Evolutionary conservation across 371 early-diverging fungal species (phyloP).

Genomic region (Coemansia sp.): DNA sequence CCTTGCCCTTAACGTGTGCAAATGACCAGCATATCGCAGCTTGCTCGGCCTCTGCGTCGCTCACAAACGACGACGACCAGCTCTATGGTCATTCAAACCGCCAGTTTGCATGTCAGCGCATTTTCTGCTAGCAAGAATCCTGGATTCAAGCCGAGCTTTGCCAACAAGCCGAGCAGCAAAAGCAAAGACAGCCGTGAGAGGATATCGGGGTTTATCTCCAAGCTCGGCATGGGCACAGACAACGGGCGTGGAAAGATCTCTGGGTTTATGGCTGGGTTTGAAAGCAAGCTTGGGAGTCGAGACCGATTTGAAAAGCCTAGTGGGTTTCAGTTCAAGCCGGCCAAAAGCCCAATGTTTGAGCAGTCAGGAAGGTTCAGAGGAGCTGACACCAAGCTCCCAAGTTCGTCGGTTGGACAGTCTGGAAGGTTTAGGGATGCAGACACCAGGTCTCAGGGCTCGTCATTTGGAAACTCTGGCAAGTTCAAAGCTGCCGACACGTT

Average conservation of each 20-base stretch:
- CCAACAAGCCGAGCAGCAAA: background rate
- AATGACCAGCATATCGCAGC: background rate
- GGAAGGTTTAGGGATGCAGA: no score
- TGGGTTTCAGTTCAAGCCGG: background rate
- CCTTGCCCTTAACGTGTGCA: background rate
- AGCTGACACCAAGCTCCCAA: no score
- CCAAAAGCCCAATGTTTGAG: background rate
- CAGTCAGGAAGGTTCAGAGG: background rate
- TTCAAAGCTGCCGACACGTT: background rate
- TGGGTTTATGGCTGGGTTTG: background rate
- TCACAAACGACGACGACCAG: background rate
- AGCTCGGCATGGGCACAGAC: background rate
- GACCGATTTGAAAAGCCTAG: background rate
- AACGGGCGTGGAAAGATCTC: background rate
- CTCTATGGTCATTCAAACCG: background rate
- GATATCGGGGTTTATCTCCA: background rate
- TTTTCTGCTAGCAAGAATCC: background rate
- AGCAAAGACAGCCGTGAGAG: background rate
- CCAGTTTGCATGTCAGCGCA: background rate
- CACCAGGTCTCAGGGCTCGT: no score
- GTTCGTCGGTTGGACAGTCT: no score
- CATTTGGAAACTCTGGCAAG: no score
- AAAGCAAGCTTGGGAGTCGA: background rate
- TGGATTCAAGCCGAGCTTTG: background rate
- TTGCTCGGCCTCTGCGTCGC: background rate